Base-by-base conservation (phyloP, 192 early-diverging fungal species). In the Gamsiella multidivaricata region DNA sequence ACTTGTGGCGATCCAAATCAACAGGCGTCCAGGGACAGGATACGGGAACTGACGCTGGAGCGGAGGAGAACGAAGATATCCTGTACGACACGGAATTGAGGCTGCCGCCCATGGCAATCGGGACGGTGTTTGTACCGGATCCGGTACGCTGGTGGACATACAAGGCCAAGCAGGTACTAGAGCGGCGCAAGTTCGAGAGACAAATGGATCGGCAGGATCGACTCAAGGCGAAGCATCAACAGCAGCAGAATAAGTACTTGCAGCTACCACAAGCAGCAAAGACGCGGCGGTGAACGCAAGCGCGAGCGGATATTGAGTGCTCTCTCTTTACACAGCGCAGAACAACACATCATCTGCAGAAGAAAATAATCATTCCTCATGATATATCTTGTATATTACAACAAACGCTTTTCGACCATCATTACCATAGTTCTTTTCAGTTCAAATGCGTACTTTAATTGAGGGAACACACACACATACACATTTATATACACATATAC, bases 71-170 rank as follows among this genome's bases (percentile, higher is more conserved):
- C 29, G 43, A 51, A 34, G 52, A 66, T 66, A 66, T 56, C 58
- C 57, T 75, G 57, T 75, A 75, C 51, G 66, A 61, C 59, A 65
- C 25, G 8, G 71, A 75, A 25, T 20, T 49, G 43, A 67, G 74
- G 18, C 60, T 78, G 18, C 74, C 74, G 5, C 74, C 74, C 7
- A 78, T 78, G 74, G 74, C 74, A 29, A 59, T 78, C 23, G 74
- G 74, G 10, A 69, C 74, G 5, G 39, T 78, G 28, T 69, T 78
- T 78, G 74, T 78, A 18, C 74, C 74, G 22, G 74, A 78, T 51
- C 74, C 74, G 1, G 65, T 78, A 22, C 74, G 74, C 22, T 78
- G 74, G 74, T 78, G 74, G 74, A 61, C 74, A 5, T 78, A 69
- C 54, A 69, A 69, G 45, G 74, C 74, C 26, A 61, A 78, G 25